Percentiles rank a stretch among this genome's conserved stretches.
phyloP scores from a whole-genome alignment of 345 rosid genomes.

The Pistacia atlantica region DNA sequence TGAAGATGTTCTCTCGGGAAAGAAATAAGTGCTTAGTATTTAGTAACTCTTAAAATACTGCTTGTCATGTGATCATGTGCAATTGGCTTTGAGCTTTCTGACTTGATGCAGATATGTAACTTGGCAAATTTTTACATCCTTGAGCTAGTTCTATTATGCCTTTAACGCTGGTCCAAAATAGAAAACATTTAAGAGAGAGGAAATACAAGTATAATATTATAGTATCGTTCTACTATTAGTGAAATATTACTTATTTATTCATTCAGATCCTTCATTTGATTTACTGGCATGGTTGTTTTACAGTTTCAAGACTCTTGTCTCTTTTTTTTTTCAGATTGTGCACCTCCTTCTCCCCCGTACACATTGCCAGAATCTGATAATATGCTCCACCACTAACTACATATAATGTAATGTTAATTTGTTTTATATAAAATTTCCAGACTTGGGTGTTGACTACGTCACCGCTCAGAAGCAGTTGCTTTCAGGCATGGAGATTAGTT shows the following conservation, averaged over 20 bases:
- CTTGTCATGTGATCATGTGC: conserved; percentile 13
- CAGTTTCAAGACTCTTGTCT: conserved; percentile 27
- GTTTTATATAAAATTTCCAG: conserved; percentile 5
- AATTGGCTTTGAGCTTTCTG: neutral
- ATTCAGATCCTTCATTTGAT: conserved; percentile 3
- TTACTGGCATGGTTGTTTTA: conserved; percentile 20
- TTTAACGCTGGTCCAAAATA: neutral
- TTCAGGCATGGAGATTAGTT: neutral
- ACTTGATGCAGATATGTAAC: neutral
- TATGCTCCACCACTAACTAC: conserved; percentile 1
- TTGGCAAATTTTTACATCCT: neutral
- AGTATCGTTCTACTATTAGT: neutral
- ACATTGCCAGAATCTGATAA: neutral
- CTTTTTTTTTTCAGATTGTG: conserved; percentile 15
- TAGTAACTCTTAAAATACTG: neutral
- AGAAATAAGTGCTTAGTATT: neutral
- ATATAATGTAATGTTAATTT: neutral
- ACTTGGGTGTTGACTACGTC: neutral
- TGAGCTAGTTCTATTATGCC: neutral
- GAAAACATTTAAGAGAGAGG: neutral
- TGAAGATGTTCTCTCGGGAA: neutral
- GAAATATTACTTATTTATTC: neutral
- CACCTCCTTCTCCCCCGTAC: neutral
- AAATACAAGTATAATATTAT: neutral
- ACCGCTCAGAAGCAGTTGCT: neutral